Percentiles rank a stretch among this genome's conserved stretches.
Conservation (phyloP, 768 basidiomycete genomes). For the Tephrocybe sp. region DNA sequence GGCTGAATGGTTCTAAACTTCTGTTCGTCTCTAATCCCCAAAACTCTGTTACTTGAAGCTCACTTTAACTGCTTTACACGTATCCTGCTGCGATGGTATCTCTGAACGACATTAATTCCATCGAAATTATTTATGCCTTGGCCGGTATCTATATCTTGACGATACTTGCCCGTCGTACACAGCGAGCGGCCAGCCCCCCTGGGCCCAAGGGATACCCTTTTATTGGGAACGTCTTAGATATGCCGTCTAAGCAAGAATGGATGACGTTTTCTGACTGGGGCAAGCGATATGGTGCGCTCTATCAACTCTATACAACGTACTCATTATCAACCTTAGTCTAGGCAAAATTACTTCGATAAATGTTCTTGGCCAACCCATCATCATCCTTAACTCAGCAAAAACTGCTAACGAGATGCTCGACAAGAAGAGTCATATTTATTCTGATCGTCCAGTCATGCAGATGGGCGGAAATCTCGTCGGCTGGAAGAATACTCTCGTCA, state of each 20-base stretch:
- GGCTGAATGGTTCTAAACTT: too few relatives aligned
- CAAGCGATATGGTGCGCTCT: slow-evolving; percentile 2
- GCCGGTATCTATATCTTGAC: slow-evolving; percentile 33
- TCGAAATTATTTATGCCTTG: slow-evolving; percentile 32
- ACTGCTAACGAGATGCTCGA: slow-evolving; percentile 58
- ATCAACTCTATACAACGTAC: not conserved
- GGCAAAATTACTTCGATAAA: slow-evolving; percentile 63
- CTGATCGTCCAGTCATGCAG: slow-evolving; percentile 63
- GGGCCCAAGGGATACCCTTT: too few relatives aligned
- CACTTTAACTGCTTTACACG: too few relatives aligned
- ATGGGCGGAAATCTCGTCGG: too few relatives aligned
- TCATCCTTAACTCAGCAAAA: slow-evolving; percentile 43
- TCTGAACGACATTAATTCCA: slow-evolving; percentile 21
- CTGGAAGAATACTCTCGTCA: slow-evolving; percentile 48
- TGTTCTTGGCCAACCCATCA: slow-evolving; percentile 63
- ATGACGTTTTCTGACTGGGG: too few relatives aligned
- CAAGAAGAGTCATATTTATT: slow-evolving; percentile 64
- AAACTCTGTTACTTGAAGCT: too few relatives aligned
- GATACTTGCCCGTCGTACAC: slow-evolving; percentile 24
- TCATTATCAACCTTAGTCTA: slow-evolving; percentile 19
- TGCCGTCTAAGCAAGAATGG: too few relatives aligned
- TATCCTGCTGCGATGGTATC: too few relatives aligned
- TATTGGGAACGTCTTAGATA: too few relatives aligned
- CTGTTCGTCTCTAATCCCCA: too few relatives aligned
- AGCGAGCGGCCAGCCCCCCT: too few relatives aligned